Evolutionary conservation across 2,329 filamentous ascomycete species (phyloP), one percentile per base, ranked within the genome.

Genomic region (Chaetomiaceae sp.): DNA sequence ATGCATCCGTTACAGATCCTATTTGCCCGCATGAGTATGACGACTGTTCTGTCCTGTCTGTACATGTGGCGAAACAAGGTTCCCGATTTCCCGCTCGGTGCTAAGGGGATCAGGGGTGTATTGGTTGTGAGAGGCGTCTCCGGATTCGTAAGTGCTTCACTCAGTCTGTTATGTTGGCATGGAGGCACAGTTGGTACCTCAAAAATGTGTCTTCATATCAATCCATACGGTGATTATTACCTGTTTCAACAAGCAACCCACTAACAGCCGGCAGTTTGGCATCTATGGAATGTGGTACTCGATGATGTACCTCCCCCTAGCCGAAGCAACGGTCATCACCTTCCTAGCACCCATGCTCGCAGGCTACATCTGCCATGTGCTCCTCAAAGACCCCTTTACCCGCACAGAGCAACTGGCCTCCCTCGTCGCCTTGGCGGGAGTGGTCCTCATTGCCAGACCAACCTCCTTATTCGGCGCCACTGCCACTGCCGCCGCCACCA

Each of bases 281-380:
- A 85, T 95, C 4, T 91, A 85, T 66, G 87, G 87, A 32, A 80
- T 94, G 71, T 95, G 75, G 76, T 77, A 72, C 58, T 77, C 73
- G 10, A 78, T 78, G 53, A 79, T 88, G 65, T 95, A 95, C 62
- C 79, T 96, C 3, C 88, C 89, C 0, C 77, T 96, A 2, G 87
- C 89, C 14, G 90, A 96, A 66, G 90, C 90, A 2, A 94, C 89
- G 0, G 90, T 96, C 30, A 86, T 96, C 48, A 94, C 89, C 8
- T 96, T 96, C 66, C 77, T 96, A 5, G 82, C 87, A 0, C 91
- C 91, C 0, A 86, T 85, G 13, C 76, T 95, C 5, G 81, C 89
- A 18, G 89, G 88, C 53, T 89, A 91, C 72, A 79, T 87, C 16
- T 95, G 90, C 66, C 90, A 87, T 32, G 74, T 90, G 51, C 71